Evolutionary conservation across 2,329 filamentous ascomycete species (phyloP), one percentile per base, ranked within the genome.

Genomic region (Aspergillus fischeri): DNA sequence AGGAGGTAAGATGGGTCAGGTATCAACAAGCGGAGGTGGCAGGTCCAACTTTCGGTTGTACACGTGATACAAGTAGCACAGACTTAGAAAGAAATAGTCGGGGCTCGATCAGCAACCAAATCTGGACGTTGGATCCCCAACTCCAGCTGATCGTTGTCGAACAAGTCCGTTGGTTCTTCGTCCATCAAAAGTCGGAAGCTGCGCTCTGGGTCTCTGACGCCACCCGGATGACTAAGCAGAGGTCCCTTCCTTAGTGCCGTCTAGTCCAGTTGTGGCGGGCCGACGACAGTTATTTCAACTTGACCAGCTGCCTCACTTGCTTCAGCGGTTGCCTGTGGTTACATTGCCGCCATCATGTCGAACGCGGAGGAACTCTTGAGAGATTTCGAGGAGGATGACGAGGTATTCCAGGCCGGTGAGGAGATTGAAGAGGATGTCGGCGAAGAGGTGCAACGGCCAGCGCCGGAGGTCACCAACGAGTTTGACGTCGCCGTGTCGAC

Each of bases 401-500:
- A 89, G 5, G 91, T 87, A 48, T 90, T 91, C 53, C 90, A 94
- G 66, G 55, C 48, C 17, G 63, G 56, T 20, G 91, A 94, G 71
- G 90, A 87, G 5, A 90, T 91, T 38, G 80, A 84, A 32, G 80
- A 82, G 49, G 79, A 81, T 51, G 82, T 81, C 51, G 80, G 83
- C 56, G 81, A 83, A 53, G 80, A 85, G 60, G 83, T 84, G 47
- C 75, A 78, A 49, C 76, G 76, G 84, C 86, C 58, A 83, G 86
- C 65, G 64, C 86, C 90, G 63, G 86, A 88, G 60, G 83, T 87
- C 60, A 91, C 93, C 72, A 84, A 87, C 52, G 88, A 89, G 67
- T 86, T 94, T 48, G 91, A 95, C 72, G 92, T 96, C 7, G 96
- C 94, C 0, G 95, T 93, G 5, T 89, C 90, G 61, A 97, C 97